Base-by-base conservation (phyloP, 139 green algal species). In the Ettlia oleoabundans region DNA sequence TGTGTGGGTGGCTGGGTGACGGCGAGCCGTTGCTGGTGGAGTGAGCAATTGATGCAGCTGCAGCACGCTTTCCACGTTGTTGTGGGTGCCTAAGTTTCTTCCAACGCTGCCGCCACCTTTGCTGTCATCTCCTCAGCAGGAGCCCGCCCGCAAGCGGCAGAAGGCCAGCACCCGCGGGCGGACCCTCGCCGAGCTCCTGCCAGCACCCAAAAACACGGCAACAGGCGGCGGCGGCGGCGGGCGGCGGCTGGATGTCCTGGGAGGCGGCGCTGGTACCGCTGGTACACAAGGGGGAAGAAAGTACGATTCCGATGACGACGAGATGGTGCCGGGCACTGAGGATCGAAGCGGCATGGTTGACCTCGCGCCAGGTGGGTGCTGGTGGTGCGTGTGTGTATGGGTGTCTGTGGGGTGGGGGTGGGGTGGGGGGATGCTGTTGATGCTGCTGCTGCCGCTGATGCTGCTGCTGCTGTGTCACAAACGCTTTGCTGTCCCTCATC, bases 201-300 rank as follows among this genome's bases (percentile, higher is more conserved):
- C 92, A 1, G 55, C 88, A 8, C 92, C 92, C 32, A 94, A 93
- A 62, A 80, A 91, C n/a, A 70, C 68, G 2, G 43, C 53, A 9
- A 66, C 28, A 18, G 53, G 64, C 37, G 58, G 28, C 42, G 58
- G 22, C 15, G 53, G 64, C 37, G 58, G 28, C 42, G 58, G 22
- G 72, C 66, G 38, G 72, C 62, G 37, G 35, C 67, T 52, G 35
- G 80, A 76, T 58, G 68, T 52, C 51, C 41, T n/a, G 30, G 70
- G 58, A 38, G 41, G 47, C 32, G 53, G 74, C 67, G 32, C 33
- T 37, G 40, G 55, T 2, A 40, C 38, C 2, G 74, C 51, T 2
- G 38, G 52, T 52, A 37, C 63, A 52, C 18, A 42, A 15, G 28
- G 30, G n/a, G 58, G 58, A 42, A 55, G 35, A 37, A 69, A 74